Evolutionary conservation across 768 basidiomycete genomes (phyloP), one percentile per base, ranked within the genome.

Genomic region (Tylopilus subfusipes): DNA sequence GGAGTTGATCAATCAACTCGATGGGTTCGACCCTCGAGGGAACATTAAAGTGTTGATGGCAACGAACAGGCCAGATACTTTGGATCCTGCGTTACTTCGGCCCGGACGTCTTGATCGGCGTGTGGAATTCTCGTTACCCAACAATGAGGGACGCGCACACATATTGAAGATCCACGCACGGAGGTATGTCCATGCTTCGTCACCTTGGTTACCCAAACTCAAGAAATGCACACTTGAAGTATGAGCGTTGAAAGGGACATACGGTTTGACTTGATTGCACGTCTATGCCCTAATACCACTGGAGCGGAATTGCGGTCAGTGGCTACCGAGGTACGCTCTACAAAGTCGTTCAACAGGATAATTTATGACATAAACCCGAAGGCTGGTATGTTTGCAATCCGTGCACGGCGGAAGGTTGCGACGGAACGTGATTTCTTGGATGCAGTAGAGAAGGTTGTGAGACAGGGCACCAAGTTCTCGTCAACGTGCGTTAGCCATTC

Each of bases 341-440:
- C 5, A 34, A 50, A 55, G 24, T 36, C 42, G 19, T 40, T 44
- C 42, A 11, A 21, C 55, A 83, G 84, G 90, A 91, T 48, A 91
- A 93, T 73, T 87, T 88, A 22, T 5, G 66, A 84, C 50, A 84
- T 87, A 30, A 76, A 88, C 30, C 22, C 12, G n/a, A 58, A 91
- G 88, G 97, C 97, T 45, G 97, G 97, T n/a, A 98, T 99, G 97
- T 99, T 96, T 73, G 96, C 97, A 2, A 99, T 99, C 67, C 89
- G 97, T 55, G 90, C 93, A 42, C 80, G 97, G 63, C 80, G 97
- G 72, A 98, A 98, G 72, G 93, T 98, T 1, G 94, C 95, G 1
- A 93, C 93, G 6, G 97, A 99, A 69, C 87, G 93, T 51, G 97
- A 99, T 73, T 99, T 98, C 76, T 75, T 99, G 68, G 94, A 97